These are phyloP conservation scores for Fusarium sp. DNA, from an alignment of 2,329 filamentous ascomycete species.

Conservation along the genomic window DNA sequence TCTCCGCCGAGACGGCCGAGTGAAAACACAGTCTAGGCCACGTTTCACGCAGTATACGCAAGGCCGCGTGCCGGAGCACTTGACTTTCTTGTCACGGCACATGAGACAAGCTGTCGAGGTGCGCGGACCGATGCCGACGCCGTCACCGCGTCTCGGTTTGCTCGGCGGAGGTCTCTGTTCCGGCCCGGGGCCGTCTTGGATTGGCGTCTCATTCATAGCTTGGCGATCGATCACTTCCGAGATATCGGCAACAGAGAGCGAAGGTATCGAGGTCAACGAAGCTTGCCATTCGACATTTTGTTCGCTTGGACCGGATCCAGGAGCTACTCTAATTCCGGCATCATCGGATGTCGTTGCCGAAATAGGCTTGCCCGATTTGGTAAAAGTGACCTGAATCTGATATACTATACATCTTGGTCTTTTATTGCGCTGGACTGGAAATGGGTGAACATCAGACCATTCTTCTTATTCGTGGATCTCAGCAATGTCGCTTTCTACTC, in stretches of 20 bases:
- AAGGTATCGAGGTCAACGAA: not conserved
- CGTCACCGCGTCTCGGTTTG: not conserved
- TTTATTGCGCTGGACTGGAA: too few relatives aligned
- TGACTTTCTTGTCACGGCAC: slow-evolving; percentile 5
- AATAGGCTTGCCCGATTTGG: not conserved
- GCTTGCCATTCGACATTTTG: not conserved
- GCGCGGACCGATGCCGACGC: not conserved
- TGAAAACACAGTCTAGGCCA: slow-evolving; percentile 15
- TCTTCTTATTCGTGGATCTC: too few relatives aligned
- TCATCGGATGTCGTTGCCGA: not conserved
- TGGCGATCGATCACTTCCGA: not conserved
- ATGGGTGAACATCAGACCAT: too few relatives aligned
- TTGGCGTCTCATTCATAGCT: not conserved
- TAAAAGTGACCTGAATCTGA: not conserved
- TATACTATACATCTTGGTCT: too few relatives aligned
- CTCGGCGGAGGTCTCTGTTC: not conserved
- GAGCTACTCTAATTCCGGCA: not conserved
- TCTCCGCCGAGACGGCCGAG: slow-evolving; percentile 14
- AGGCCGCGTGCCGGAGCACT: slow-evolving; percentile 24
- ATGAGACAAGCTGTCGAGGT: not conserved
- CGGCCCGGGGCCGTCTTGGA: not conserved
- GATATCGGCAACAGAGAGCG: not conserved
- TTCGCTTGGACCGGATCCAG: not conserved
- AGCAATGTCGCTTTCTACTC: not conserved
- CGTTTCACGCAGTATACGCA: slow-evolving; percentile 25